phyloP scores from a whole-genome alignment of 1,139 yeast species.

The Saccharomyces pastorianus region DNA sequence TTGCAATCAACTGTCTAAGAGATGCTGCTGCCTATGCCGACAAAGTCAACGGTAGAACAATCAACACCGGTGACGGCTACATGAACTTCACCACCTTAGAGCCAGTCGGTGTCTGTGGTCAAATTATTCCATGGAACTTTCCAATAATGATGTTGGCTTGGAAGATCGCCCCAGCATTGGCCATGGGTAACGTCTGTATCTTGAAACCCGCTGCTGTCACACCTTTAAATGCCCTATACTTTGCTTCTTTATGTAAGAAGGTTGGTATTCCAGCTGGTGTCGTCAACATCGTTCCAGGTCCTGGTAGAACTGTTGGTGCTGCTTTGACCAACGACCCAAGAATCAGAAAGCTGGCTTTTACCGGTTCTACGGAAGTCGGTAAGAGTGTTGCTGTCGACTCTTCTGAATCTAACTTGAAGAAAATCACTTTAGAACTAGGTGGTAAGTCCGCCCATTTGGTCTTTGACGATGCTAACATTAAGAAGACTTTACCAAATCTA shows the following conservation, averaged over 20 bases:
- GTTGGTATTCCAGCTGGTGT: conserved; percentile 80
- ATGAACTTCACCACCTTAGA: conserved; percentile 59
- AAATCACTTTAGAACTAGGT: conserved; percentile 76
- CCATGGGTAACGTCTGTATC: conserved; percentile 69
- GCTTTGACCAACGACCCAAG: conserved; percentile 61
- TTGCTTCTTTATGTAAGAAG: conserved; percentile 53
- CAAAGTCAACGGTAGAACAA: conserved; percentile 61
- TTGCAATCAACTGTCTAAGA: conserved; percentile 47
- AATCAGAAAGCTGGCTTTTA: conserved; percentile 71
- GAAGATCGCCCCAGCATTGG: conserved; percentile 77
- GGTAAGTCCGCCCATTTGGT: conserved; percentile 79
- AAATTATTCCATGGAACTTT: conserved; percentile 88
- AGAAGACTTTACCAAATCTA: conserved; percentile 51
- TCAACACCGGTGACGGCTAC: conserved; percentile 53
- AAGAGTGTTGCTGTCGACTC: conserved; percentile 62
- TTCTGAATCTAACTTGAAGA: conserved; percentile 60
- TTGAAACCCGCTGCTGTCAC: conserved; percentile 74
- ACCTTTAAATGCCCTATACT: conserved; percentile 65
- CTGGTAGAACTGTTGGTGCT: conserved; percentile 67
- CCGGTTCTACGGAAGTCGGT: conserved; percentile 77
- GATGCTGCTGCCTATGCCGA: conserved; percentile 85
- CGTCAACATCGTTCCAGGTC: conserved; percentile 66
- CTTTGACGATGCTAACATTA: conserved; percentile 63
- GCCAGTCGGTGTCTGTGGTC: conserved; percentile 83
- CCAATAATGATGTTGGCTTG: conserved; percentile 74